Evolutionary conservation across 495 filamentous ascomycete genomes (phyloP), one percentile per base, ranked within the genome.

Genomic region (Aspergillus cristatus): DNA sequence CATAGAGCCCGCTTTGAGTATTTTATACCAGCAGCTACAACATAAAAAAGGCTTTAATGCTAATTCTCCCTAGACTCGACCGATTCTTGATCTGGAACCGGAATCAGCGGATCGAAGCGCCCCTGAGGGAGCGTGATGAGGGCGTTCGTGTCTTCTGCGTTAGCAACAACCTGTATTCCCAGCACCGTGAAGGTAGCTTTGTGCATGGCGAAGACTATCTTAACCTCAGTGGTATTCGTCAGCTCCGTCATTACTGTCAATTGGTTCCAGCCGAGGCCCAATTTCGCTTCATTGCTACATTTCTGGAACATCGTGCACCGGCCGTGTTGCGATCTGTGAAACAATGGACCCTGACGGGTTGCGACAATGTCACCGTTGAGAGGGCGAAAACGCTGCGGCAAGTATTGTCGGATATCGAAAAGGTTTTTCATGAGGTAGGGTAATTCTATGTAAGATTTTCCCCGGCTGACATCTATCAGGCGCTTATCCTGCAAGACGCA

Each of bases 161-260:
- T 12, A 55, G 60, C 44, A 65, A 62, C 28, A 40, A n/a, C 6
- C 41, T 58, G 1, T 62, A 60, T 20, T 18, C 42, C 0, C 28
- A 51, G 1, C 26, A 56, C 33, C 45, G 52, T 3, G 20, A 37
- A 3, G 22, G 10, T 1, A 28, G 38, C 4, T 7, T 15, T 0
- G 31, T 32, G 2, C 16, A 41, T 3, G 37, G 39, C 18, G 34
- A 45, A 16, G 42, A 32, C 3, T 64, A 57, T 29, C 14, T 54
- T 12, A 22, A 38, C 3, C 53, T 64, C 7, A 55, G 47, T 29
- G 58, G 54, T 4, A 54, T 64, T 18, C 41, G 15, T 3, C 42
- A 54, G 12, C 45, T 64, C 8, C 52, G 54, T 24, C 40, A 33
- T 1, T 52, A 62, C 40, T 62, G 58, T n/a, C 56, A 53, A 14